Evolutionary conservation across 169 alveolate species (phyloP), one percentile per base, ranked within the genome.

Genomic region (Cryptosporidium sp.): DNA sequence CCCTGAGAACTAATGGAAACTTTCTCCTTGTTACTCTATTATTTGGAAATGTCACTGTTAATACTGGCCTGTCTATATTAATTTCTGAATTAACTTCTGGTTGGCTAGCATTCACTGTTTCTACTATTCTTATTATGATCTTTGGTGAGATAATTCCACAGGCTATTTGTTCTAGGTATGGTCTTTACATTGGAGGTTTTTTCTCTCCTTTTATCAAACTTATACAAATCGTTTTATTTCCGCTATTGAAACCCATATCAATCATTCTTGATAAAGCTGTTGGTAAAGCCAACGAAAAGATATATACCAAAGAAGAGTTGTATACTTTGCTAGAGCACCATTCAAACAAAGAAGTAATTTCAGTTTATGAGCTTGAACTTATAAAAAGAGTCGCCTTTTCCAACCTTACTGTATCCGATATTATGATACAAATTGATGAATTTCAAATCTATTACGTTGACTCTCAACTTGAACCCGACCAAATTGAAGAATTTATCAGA

Each of bases 131-230:
- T 31, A 94, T 94, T 45, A 92, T 96, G 50, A 80, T 96, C 48
- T 92, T 96, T 67, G 98, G 98, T 3, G 98, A 96, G 61, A 96
- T 96, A 21, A 84, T 94, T 23, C 98, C 98, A 1, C 97, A 96
- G 75, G 91, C 98, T 31, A 71, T 96, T 12, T 96, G 95, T 71
- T 93, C 97, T 35, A 93, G 95, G 69, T 94, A 96, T 84, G 96
- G 96, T 16, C 86, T 96, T 43, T 94, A 86, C 10, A 93, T 96
- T 2, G 95, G 98, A 14, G 97, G 96, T 5, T 93, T 94, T 71
- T 94, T 94, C 70, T 91, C 95, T 3, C 93, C 96, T 6, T 91
- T 93, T 33, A 92, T 94, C 4, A 62, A 91, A 43, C 50, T 91
- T 18, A 75, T 94, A 16, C 93, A 92, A 65, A 51, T 86, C 29